These are phyloP conservation scores for Linanthus parryae DNA, from an alignment of 148 eudicot species.

Conservation along the genomic window DNA sequence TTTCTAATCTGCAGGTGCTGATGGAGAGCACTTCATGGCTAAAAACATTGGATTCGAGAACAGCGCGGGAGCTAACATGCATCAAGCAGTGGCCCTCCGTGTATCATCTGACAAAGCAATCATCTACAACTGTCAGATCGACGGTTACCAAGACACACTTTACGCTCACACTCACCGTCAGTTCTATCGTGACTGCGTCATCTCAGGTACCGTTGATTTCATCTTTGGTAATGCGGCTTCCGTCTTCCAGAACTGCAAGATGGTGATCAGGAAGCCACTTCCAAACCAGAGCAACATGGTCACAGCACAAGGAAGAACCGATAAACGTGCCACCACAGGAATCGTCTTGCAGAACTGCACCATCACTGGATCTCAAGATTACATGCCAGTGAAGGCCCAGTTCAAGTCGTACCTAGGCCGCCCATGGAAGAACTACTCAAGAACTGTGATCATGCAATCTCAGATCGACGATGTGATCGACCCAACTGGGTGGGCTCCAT, in stretches of 20 bases:
- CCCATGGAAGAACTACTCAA: too few species aligned
- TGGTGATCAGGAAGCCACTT: slow-evolving; percentile 42
- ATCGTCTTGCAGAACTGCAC: slow-evolving; percentile 46
- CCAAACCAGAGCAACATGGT: slow-evolving; percentile 35
- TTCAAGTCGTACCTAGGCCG: slow-evolving; percentile 33
- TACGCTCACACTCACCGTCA: slow-evolving; percentile 51
- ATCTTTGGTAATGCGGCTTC: slow-evolving; percentile 52
- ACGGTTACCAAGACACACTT: slow-evolving; percentile 55
- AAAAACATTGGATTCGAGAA: slow-evolving; percentile 46
- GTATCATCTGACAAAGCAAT: slow-evolving; percentile 23
- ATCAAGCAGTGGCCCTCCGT: slow-evolving; percentile 52
- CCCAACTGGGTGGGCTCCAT: too few species aligned
- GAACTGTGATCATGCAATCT: too few species aligned
- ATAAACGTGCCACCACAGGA: slow-evolving; percentile 22
- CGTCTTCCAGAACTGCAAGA: slow-evolving; percentile 53
- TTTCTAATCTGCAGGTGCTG: slow-evolving; percentile 21
- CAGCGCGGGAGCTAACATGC: slow-evolving; percentile 31
- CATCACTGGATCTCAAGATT: slow-evolving; percentile 20
- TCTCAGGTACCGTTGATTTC: slow-evolving; percentile 66
- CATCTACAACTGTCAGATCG: slow-evolving; percentile 31
- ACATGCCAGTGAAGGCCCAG: slow-evolving; percentile 1
- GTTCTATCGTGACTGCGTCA: slow-evolving; percentile 55
- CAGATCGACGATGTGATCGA: too few species aligned
- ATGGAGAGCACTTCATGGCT: slow-evolving; percentile 33
- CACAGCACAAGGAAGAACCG: slow-evolving; percentile 46